Conservation (phyloP, 1,284 basidiomycete genomes). For the Rhodotorula sp. region DNA sequence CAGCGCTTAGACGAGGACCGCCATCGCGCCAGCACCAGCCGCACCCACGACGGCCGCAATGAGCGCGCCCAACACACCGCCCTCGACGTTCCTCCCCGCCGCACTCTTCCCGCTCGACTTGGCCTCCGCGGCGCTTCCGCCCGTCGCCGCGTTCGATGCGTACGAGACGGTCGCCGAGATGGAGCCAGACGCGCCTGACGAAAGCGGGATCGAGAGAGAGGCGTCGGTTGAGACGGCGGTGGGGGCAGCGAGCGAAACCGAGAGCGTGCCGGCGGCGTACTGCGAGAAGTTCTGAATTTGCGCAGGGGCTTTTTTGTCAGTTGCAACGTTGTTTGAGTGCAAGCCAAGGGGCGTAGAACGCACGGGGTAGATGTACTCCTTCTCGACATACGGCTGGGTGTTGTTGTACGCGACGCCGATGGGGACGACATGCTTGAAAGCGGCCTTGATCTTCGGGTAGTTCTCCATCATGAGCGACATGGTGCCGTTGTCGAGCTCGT, state of each 20-base stretch:
- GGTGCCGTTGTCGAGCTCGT: constrained; percentile 53
- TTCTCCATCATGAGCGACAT: constrained; percentile 42
- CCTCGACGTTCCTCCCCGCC: not conserved
- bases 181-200: constrained; percentile 17
- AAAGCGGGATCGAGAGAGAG: constrained; percentile 19
- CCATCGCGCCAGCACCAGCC: constrained; percentile 14
- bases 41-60: constrained; percentile 20
- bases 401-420: constrained; percentile 49
- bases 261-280: constrained; percentile 29
- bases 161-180: constrained; percentile 13
- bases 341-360: not conserved
- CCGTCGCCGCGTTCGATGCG: constrained; percentile 2
- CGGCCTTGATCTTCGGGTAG: constrained; percentile 25
- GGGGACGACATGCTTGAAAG: constrained; percentile 42
- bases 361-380: constrained; percentile 34
- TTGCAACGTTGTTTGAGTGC: too few relatives aligned
- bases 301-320: too few relatives aligned
- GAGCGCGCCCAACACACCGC: not conserved
- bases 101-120: not conserved
- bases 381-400: constrained; percentile 53
- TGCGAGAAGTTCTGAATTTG: constrained; percentile 28
- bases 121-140: not conserved
- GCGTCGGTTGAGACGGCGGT: constrained; percentile 22
- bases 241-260: constrained; percentile 29
- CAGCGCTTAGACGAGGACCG: constrained; percentile 11